phyloP scores from a whole-genome alignment of 352 stramenopile species.

The Halophytophthora batemanensis region DNA sequence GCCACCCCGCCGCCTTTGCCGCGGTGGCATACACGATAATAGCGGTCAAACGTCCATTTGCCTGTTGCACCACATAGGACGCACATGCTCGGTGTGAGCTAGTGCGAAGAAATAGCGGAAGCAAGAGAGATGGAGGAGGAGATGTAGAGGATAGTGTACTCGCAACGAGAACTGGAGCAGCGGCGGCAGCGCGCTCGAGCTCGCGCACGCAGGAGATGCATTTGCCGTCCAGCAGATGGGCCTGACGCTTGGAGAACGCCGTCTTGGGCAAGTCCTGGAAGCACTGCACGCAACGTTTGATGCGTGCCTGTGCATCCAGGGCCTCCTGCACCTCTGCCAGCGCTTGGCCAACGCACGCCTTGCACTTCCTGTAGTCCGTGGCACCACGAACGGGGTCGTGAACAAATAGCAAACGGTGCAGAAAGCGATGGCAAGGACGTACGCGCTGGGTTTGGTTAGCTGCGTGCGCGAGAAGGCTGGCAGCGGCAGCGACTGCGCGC shows the following conservation, averaged over 20 bases:
- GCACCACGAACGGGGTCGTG: neutral
- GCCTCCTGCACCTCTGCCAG: slow-evolving; percentile 19
- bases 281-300: slow-evolving; percentile 75
- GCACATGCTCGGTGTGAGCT: neutral
- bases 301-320: slow-evolving; percentile 17
- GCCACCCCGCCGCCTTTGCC: slow-evolving; percentile 63
- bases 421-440: slow-evolving; percentile 15
- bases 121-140: neutral
- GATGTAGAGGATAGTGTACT: slow-evolving; percentile 11
- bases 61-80: slow-evolving; percentile 17
- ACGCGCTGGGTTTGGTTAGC: slow-evolving; percentile 39
- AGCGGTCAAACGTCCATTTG: slow-evolving; percentile 63
- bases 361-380: slow-evolving; percentile 50
- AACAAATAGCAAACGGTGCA: neutral
- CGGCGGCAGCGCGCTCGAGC: slow-evolving; percentile 35
- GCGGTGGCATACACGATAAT: slow-evolving; percentile 68
- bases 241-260: slow-evolving; percentile 73
- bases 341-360: slow-evolving; percentile 38
- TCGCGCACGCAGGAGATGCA: slow-evolving; percentile 51
- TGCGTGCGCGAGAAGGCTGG: slow-evolving; percentile 53
- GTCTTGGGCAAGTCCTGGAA: slow-evolving; percentile 61
- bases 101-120: neutral
- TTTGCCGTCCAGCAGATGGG: slow-evolving; percentile 59
- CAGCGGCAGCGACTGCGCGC: slow-evolving; percentile 9
- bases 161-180: slow-evolving; percentile 18